These are phyloP conservation scores for Extremus antarcticus DNA, from an alignment of 495 filamentous ascomycete species.

Conservation along the genomic window DNA sequence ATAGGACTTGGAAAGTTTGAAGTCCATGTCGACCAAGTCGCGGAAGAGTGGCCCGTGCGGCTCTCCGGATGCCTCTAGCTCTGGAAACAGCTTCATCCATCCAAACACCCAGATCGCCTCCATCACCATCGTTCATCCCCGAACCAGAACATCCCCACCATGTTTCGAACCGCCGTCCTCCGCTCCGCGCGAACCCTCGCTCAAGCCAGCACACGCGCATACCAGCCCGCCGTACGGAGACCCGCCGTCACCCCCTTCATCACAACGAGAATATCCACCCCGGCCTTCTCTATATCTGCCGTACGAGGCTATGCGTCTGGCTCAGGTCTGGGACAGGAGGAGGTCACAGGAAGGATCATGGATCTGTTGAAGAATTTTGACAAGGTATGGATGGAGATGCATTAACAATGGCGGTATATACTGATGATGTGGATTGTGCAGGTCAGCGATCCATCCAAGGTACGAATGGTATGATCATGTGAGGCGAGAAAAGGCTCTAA, in stretches of 20 bases:
- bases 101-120: background rate
- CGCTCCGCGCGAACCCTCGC: conserved; percentile 40
- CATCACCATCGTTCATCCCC: background rate
- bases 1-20: too few relatives aligned
- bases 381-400: conserved; percentile 55
- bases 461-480: conserved; percentile 16
- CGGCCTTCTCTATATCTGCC: conserved; percentile 45
- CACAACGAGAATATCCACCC: conserved; percentile 34
- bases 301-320: conserved; percentile 78
- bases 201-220: conserved; percentile 8
- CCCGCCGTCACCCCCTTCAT: conserved; percentile 14
- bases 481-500: background rate
- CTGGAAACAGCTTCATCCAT: background rate
- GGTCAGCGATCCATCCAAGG: conserved; percentile 36
- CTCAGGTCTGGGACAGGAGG: conserved; percentile 61
- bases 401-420: conserved; percentile 8
- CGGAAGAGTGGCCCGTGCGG: too few relatives aligned
- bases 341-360: conserved; percentile 88
- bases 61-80: too few relatives aligned
- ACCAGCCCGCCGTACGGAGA: conserved; percentile 7
- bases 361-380: conserved; percentile 88
- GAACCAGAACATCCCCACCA: conserved; percentile 34
- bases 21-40: too few relatives aligned
- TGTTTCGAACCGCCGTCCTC: conserved; percentile 80
- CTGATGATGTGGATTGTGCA: conserved; percentile 11